Evolutionary conservation across 75 land plant species (phyloP).

Genomic region (Pseudotsuga menziesii): DNA sequence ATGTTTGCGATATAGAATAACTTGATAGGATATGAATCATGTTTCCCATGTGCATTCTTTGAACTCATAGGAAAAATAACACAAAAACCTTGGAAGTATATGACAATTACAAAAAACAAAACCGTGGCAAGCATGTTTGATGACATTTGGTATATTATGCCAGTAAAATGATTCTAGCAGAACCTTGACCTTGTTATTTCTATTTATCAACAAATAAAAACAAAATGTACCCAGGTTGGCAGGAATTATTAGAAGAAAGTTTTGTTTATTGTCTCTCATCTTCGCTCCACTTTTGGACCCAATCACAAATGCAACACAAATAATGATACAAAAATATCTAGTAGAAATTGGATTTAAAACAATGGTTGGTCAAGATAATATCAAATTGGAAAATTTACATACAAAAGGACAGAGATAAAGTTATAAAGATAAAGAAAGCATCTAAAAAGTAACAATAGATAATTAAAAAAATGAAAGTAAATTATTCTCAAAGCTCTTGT

Average conservation of each 20-base stretch:
- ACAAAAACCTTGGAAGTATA: slow-evolving; percentile 77
- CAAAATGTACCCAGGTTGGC: too few relatives aligned
- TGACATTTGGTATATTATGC: slow-evolving; percentile 72
- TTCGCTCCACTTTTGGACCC: too few relatives aligned
- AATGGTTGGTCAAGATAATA: too few relatives aligned
- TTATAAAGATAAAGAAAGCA: background rate
- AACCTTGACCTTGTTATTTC: slow-evolving; percentile 61
- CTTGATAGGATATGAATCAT: slow-evolving; percentile 76
- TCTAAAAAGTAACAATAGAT: background rate
- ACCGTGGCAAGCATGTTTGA: slow-evolving; percentile 65
- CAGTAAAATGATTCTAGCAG: slow-evolving; percentile 66
- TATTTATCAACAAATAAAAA: slow-evolving; percentile 12
- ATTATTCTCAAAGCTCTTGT: too few relatives aligned
- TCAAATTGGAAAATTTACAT: too few relatives aligned
- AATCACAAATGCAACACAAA: too few relatives aligned
- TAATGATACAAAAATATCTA: too few relatives aligned
- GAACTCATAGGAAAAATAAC: slow-evolving; percentile 72
- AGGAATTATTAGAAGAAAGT: too few relatives aligned
- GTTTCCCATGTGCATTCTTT: slow-evolving; percentile 72
- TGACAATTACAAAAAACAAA: slow-evolving; percentile 66
- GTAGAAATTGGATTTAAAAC: too few relatives aligned
- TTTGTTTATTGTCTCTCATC: too few relatives aligned
- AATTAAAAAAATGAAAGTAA: background rate
- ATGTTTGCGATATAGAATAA: slow-evolving; percentile 74
- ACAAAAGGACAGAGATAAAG: too few relatives aligned